Percentiles rank a stretch among this genome's conserved stretches.
Evolutionary conservation across 305 asterid species (phyloP).

Genomic region (Fraxinus ornus): DNA sequence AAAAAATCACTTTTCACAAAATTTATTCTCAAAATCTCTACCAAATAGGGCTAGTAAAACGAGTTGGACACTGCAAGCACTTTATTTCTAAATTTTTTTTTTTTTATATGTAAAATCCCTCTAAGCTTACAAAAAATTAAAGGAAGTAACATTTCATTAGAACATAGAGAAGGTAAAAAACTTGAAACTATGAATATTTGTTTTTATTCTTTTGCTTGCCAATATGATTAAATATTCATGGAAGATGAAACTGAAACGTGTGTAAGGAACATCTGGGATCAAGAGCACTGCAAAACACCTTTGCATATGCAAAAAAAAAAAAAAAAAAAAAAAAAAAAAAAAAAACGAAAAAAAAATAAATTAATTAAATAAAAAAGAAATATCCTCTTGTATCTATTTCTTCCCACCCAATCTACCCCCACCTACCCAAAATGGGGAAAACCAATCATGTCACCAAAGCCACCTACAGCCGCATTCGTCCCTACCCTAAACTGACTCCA

Average conservation of each 20-base stretch:
- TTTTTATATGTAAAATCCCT: neutral
- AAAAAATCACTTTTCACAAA: neutral
- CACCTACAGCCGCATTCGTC: too few species aligned
- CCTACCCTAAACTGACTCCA: too few species aligned
- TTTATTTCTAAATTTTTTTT: neutral
- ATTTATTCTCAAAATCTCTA: neutral
- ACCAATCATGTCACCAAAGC: too few species aligned
- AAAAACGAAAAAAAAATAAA: too few species aligned
- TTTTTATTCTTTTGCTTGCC: neutral
- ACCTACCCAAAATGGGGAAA: too few species aligned
- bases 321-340: too few species aligned
- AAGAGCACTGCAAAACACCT: neutral
- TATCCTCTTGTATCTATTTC: too few species aligned
- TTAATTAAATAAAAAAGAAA: too few species aligned
- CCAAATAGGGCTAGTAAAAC: neutral
- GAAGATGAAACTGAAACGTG: neutral
- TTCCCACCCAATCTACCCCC: too few species aligned
- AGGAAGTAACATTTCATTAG: neutral
- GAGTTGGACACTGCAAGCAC: neutral
- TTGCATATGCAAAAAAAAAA: neutral
- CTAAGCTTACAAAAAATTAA: neutral
- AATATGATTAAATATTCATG: neutral
- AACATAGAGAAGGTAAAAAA: neutral
- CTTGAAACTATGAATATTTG: neutral
- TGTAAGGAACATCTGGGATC: neutral